phyloP scores from a whole-genome alignment of 31 red algal genomes.

The Endocladia muricata region DNA sequence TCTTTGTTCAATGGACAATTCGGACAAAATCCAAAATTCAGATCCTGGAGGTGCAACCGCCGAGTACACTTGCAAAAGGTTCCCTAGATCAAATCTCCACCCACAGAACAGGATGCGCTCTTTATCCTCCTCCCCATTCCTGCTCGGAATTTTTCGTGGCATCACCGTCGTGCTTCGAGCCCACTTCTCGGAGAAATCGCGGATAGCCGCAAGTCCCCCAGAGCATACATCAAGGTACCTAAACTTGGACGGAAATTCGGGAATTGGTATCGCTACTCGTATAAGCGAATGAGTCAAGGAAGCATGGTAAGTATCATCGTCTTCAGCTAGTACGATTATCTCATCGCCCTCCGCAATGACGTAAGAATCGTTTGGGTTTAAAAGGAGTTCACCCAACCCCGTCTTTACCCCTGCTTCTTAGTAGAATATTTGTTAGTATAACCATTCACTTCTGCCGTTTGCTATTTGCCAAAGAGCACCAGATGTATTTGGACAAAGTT shows the following conservation, averaged over 20 bases:
- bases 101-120: constrained; percentile 57
- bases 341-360: constrained; percentile 58
- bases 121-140: constrained; percentile 15
- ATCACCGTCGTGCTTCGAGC: constrained; percentile 20
- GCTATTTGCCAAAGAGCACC: too few species aligned
- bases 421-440: too few species aligned
- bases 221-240: constrained; percentile 49
- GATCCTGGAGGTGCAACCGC: constrained; percentile 64
- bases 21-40: constrained; percentile 66
- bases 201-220: constrained; percentile 55
- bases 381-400: constrained; percentile 38
- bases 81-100: constrained; percentile 69
- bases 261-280: constrained; percentile 38
- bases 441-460: too few species aligned
- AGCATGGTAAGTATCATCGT: constrained; percentile 67
- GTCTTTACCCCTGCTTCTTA: constrained; percentile 66
- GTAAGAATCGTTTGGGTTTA: constrained; percentile 56
- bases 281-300: constrained; percentile 67
- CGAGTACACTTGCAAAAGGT: constrained; percentile 59
- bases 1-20: constrained; percentile 39
- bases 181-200: constrained; percentile 48
- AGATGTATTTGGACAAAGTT: not conserved
- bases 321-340: constrained; percentile 68
- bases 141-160: constrained; percentile 14
- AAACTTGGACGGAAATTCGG: not conserved